phyloP scores from a whole-genome alignment of 805 yeast species.

The Kuraishia floccosa region DNA sequence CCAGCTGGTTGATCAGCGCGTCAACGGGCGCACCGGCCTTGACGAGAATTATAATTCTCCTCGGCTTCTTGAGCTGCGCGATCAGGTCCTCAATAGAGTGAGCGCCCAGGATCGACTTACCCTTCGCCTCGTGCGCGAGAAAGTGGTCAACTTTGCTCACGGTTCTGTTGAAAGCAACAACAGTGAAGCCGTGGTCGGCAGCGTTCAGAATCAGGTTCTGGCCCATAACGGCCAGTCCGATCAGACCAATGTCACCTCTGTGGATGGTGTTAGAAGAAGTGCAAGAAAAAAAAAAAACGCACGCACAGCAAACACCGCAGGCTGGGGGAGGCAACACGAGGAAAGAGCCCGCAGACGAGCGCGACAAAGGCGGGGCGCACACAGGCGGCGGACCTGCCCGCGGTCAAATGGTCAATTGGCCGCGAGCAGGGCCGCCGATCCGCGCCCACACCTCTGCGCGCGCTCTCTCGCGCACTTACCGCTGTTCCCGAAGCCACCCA shows the following conservation, averaged over 20 bases:
- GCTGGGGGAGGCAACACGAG: too few relatives aligned
- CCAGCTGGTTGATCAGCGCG: conserved; percentile 73
- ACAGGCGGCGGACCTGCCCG: too few relatives aligned
- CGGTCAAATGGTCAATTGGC: too few relatives aligned
- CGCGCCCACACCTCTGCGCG: too few relatives aligned
- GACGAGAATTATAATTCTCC: conserved; percentile 88
- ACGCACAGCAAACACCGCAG: too few relatives aligned
- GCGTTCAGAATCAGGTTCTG: conserved; percentile 94
- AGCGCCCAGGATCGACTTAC: conserved; percentile 92
- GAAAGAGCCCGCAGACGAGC: too few relatives aligned
- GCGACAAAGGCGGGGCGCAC: too few relatives aligned
- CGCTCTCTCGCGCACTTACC: too few relatives aligned
- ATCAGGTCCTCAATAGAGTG: conserved; percentile 82
- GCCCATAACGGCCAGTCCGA: conserved; percentile 99
- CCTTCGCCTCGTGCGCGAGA: conserved; percentile 92
- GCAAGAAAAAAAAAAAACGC: not conserved
- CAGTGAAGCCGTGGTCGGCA: conserved; percentile 98
- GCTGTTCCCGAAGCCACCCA: too few relatives aligned
- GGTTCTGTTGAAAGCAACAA: conserved; percentile 98
- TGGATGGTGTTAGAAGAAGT: conserved; percentile 1
- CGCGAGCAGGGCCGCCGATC: too few relatives aligned
- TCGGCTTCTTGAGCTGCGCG: conserved; percentile 89
- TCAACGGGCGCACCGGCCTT: conserved; percentile 97
- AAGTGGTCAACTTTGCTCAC: conserved; percentile 92
- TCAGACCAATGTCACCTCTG: conserved; percentile 95